Evolutionary conservation across 75 land plant species (phyloP), one percentile per base, ranked within the genome.

Genomic region (Sequoia sempervirens): DNA sequence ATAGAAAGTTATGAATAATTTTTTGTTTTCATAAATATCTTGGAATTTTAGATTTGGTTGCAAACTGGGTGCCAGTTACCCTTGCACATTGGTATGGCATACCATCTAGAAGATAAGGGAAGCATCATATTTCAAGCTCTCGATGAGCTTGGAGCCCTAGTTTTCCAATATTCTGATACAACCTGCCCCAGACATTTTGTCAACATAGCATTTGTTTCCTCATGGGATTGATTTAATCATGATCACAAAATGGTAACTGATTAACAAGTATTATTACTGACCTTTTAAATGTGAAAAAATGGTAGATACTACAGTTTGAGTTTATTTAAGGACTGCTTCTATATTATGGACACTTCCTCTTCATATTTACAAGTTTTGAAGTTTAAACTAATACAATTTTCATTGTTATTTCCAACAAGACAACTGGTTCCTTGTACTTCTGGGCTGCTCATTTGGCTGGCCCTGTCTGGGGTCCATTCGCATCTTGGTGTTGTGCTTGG

Each of bases 401-500:
- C 4, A 18, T 81, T 81, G 30, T 81, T n/a, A 34, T 81, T 64
- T 58, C 30, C 26, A 20, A 50, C 70, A 88, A 95, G 97, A 95
- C 96, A 4, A 94, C 97, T 58, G 97, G 97, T 36, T 95, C 97
- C 23, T 88, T 95, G 20, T 95, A 95, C 82, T 95, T 95, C 82
- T 95, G 97, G 97, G 94, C 97, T 84, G 97, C 97, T 38, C 96
- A 94, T 90, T 88, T 95, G 72, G 93, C 97, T 81, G 96, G 97
- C 0, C 97, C 94, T 15, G 87, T 56, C 50, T 96, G 96, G 96
- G 97, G 97, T 75, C 97, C 97, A 68, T 90, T 96, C 79, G 92
- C 97, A 72, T 94, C 94, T 76, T 96, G 97, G 97, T 93, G 94
- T 79, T 96, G 96, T 89, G 97, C 97, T 40, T 96, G 97, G 97